Conservation (phyloP, 768 basidiomycete species). For the Suillus occidentalis region DNA sequence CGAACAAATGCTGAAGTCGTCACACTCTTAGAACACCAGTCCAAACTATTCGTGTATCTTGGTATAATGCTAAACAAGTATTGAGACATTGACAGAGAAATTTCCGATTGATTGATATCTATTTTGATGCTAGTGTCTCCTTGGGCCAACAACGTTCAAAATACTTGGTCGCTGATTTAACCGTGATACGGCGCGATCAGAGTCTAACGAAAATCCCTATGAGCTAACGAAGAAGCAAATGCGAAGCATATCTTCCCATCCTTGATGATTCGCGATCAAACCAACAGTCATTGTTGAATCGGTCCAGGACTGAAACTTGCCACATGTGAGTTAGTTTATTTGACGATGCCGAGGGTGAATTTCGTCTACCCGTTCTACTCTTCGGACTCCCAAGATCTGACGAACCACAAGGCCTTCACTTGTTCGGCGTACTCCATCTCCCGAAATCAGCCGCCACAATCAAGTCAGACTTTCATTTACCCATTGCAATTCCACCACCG, state of each 20-base stretch:
- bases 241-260: slow-evolving; percentile 69
- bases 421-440: too few relatives aligned
- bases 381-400: background rate
- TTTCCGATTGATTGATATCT: background rate
- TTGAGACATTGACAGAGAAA: slow-evolving; percentile 22
- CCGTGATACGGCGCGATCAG: slow-evolving; percentile 58
- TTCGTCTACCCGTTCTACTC: background rate
- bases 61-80: background rate
- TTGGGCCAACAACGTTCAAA: slow-evolving; percentile 51
- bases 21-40: background rate
- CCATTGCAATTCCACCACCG: too few relatives aligned
- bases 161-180: slow-evolving; percentile 75
- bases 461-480: too few relatives aligned
- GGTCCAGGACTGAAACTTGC: too few relatives aligned
- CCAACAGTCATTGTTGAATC: background rate
- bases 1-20: slow-evolving; percentile 51
- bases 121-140: slow-evolving; percentile 30
- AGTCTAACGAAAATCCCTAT: slow-evolving; percentile 68
- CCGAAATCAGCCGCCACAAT: too few relatives aligned
- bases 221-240: slow-evolving; percentile 63
- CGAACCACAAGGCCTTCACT: too few relatives aligned
- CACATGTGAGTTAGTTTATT: background rate
- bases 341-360: background rate
- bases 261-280: slow-evolving; percentile 36
- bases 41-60: background rate